A percentile compares a stretch with the other conserved stretches of the same genome.
Conservation (phyloP, 2,329 filamentous ascomycete species). For the Alternaria novae-zelandiae region DNA sequence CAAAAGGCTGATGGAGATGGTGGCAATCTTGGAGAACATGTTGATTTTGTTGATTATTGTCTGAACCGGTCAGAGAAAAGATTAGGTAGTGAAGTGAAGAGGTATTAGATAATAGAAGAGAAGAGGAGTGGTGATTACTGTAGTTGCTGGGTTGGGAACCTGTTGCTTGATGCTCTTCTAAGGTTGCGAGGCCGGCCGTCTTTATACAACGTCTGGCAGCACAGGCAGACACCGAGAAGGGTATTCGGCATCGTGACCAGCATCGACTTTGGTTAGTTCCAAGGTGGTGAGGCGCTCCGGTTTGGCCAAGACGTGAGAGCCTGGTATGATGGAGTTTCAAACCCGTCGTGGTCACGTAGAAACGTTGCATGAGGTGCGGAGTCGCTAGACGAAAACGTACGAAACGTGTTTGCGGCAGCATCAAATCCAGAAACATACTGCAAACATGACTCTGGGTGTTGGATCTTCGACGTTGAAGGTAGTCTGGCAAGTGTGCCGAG, state of each 20-base stretch:
- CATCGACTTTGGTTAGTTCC: conserved; percentile 15
- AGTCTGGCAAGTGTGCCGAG: conserved; percentile 5
- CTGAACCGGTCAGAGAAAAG: conserved; percentile 47
- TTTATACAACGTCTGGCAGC: conserved; percentile 36
- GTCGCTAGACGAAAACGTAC: conserved; percentile 11
- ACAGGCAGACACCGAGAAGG: neutral
- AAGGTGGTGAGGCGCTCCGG: conserved; percentile 23
- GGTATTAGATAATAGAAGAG: conserved; percentile 34
- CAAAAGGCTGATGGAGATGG: conserved; percentile 57
- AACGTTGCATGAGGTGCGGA: conserved; percentile 15
- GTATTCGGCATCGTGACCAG: conserved; percentile 3
- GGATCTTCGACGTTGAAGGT: neutral
- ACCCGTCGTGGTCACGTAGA: conserved; percentile 16
- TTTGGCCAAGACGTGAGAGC: conserved; percentile 42
- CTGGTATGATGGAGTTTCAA: conserved; percentile 24
- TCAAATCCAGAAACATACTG: conserved; percentile 24
- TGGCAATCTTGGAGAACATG: conserved; percentile 51
- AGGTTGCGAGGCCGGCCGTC: conserved; percentile 18
- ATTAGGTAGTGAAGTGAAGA: conserved; percentile 31
- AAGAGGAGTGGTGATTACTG: conserved; percentile 43
- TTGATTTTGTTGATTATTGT: conserved; percentile 33
- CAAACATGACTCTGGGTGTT: neutral
- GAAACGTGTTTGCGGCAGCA: conserved; percentile 38
- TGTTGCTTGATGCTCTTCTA: conserved; percentile 42
- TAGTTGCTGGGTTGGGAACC: conserved; percentile 43